A percentile compares a stretch with the other conserved stretches of the same genome.
Evolutionary conservation across 805 yeast genomes (phyloP).

Genomic region (Metschnikowia bowlesiae): DNA sequence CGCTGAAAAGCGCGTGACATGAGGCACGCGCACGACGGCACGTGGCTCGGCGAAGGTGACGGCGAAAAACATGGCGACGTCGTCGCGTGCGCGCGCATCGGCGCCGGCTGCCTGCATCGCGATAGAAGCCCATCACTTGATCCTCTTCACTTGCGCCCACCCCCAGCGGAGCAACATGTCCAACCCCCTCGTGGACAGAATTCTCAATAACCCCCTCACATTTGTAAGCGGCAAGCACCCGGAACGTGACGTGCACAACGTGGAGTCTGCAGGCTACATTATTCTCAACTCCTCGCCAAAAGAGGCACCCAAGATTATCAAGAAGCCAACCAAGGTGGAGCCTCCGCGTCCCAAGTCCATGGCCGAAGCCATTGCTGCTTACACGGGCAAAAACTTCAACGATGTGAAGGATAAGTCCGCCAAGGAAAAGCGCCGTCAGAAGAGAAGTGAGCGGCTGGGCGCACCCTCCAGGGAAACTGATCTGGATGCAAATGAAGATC

Average conservation of each 20-base stretch:
- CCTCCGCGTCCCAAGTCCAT: constrained; percentile 33
- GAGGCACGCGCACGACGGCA: too few species aligned
- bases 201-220: constrained; percentile 55
- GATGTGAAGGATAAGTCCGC: constrained; percentile 30
- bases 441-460: neutral
- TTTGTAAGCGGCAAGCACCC: constrained; percentile 56
- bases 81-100: neutral
- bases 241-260: constrained; percentile 14
- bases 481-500: neutral
- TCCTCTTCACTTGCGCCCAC: neutral
- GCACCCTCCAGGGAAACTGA: neutral
- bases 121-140: neutral
- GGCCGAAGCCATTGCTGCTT: constrained; percentile 58
- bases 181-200: constrained; percentile 59
- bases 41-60: too few species aligned
- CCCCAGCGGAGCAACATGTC: constrained; percentile 10
- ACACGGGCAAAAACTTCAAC: constrained; percentile 51
- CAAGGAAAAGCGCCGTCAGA: constrained; percentile 23
- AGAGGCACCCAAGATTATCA: neutral
- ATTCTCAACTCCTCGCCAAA: constrained; percentile 12
- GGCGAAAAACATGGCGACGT: neutral
- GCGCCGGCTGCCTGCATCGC: neutral
- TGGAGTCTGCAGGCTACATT: constrained; percentile 15
- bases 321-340: constrained; percentile 3
- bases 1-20: too few species aligned